phyloP scores from a whole-genome alignment of 768 basidiomycete species.

The Boletus rubropictus region DNA sequence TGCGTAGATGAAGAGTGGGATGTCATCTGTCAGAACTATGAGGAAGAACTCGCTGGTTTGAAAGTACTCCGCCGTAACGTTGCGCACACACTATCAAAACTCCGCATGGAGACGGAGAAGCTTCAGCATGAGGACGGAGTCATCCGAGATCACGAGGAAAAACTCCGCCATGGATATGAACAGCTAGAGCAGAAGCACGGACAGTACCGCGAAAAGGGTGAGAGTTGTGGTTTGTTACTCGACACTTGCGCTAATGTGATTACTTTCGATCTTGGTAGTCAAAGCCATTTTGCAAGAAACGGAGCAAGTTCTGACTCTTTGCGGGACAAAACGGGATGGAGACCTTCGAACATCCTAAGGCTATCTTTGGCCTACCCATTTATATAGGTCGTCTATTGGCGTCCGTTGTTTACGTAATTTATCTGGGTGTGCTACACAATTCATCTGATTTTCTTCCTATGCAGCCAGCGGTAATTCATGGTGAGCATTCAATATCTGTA shows the following conservation, averaged over 20 bases:
- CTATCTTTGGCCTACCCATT: neutral
- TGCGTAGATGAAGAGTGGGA: slow-evolving; percentile 54
- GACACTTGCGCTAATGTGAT: slow-evolving; percentile 4
- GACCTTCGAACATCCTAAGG: slow-evolving; percentile 5
- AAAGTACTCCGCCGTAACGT: slow-evolving; percentile 53
- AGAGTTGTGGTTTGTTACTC: slow-evolving; percentile 1
- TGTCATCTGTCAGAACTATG: slow-evolving; percentile 48
- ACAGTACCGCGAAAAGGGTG: slow-evolving; percentile 39
- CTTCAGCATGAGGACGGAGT: slow-evolving; percentile 38
- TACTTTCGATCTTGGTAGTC: slow-evolving; percentile 24
- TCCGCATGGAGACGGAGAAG: slow-evolving; percentile 36
- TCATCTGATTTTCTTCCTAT: neutral
- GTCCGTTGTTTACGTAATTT: neutral
- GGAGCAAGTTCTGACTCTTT: slow-evolving; percentile 39
- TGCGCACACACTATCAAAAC: slow-evolving; percentile 33
- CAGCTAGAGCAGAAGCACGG: slow-evolving; percentile 38
- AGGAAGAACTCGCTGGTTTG: slow-evolving; percentile 58
- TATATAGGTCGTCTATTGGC: neutral
- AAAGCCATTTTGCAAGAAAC: slow-evolving; percentile 40
- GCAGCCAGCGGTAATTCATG: neutral
- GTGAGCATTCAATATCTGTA: neutral
- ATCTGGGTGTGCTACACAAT: neutral
- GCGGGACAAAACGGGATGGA: slow-evolving; percentile 40
- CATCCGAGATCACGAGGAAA: slow-evolving; percentile 38
- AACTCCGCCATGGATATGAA: slow-evolving; percentile 34